Evolutionary conservation across 805 yeast species (phyloP), one percentile per base, ranked within the genome.

Genomic region (Brettanomyces anomalus): DNA sequence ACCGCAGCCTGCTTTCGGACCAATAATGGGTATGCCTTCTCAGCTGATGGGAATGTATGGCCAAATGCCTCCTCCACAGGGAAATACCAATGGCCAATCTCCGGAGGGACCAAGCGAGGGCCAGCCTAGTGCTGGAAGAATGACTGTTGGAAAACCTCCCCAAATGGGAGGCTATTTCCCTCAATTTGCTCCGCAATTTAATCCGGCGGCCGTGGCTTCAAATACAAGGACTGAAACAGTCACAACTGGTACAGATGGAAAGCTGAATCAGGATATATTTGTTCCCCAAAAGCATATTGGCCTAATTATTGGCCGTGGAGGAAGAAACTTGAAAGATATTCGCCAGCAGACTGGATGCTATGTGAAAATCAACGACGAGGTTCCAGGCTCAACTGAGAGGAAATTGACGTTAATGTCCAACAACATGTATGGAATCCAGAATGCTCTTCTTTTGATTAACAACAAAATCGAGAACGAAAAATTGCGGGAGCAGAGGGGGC

Each of bases 261-360:
- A 74, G 52, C 69, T 74, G 42, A 72, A 77, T 43, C 85, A 84
- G 60, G 89, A 82, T 46, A 69, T 86, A 3, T 80, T 66, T 50
- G 86, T 87, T 36, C 88, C 94, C 19, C 80, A 81, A 55, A 76
- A 76, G 32, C 81, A 73, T 60, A 88, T 87, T 33, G 96, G 96
- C 1, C 76, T 85, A 33, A 80, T 87, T 21, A 87, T 87, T 46
- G 96, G 96, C 1, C 85, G 79, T 61, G 86, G 87, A 28, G 96
- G 96, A 16, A 77, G 82, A 53, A 83, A 81, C 51, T 81, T 87
- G 45, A 82, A 79, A 54, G 86, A 83, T 48, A 79, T 87, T 40
- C 73, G 90, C 48, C 80, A 79, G 46, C 69, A 76, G 24, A 77
- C 90, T 17, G 90, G 94, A 28, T 75, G 86, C 37, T 79, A 81